Conservation (phyloP, 345 rosid genomes). For the Hypericum perforatum region DNA sequence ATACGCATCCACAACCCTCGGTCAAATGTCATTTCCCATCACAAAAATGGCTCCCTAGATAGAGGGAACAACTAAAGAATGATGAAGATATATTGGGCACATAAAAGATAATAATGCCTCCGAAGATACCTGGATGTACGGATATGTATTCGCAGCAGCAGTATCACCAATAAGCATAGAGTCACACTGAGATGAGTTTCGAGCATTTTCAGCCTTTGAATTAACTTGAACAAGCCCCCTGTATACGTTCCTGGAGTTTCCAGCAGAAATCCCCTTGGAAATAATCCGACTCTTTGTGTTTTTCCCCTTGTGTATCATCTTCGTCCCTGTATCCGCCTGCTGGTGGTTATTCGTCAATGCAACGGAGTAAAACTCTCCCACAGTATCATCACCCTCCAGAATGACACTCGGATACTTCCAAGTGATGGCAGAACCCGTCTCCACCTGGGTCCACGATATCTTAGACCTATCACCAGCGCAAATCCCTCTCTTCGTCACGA, state of each 20-base stretch:
- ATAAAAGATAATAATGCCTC: neutral
- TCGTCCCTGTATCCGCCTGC: slow-evolving; percentile 88
- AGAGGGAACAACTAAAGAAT: no score
- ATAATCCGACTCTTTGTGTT: slow-evolving; percentile 81
- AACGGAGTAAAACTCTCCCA: slow-evolving; percentile 89
- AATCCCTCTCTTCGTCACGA: slow-evolving; percentile 89
- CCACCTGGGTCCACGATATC: slow-evolving; percentile 98
- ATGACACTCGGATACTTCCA: slow-evolving; percentile 96
- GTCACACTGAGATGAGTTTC: slow-evolving; percentile 83
- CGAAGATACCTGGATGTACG: slow-evolving; percentile 58
- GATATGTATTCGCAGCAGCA: slow-evolving; percentile 96
- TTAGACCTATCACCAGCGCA: slow-evolving; percentile 74
- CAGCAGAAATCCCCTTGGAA: slow-evolving; percentile 80
- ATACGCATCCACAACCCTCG: no score
- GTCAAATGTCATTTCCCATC: no score
- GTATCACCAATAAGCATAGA: slow-evolving; percentile 92
- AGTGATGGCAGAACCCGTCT: slow-evolving; percentile 92
- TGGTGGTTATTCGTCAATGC: slow-evolving; percentile 84
- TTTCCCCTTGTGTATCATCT: slow-evolving; percentile 96
- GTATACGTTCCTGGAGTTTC: slow-evolving; percentile 74
- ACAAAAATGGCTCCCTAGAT: no score
- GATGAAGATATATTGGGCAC: neutral
- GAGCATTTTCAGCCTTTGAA: slow-evolving; percentile 89
- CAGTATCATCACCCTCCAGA: slow-evolving; percentile 75
- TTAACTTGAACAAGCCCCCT: slow-evolving; percentile 93